Percentiles rank a stretch among this genome's conserved stretches.
Conservation (phyloP, 805 yeast species). For the Candida multigemmis region DNA sequence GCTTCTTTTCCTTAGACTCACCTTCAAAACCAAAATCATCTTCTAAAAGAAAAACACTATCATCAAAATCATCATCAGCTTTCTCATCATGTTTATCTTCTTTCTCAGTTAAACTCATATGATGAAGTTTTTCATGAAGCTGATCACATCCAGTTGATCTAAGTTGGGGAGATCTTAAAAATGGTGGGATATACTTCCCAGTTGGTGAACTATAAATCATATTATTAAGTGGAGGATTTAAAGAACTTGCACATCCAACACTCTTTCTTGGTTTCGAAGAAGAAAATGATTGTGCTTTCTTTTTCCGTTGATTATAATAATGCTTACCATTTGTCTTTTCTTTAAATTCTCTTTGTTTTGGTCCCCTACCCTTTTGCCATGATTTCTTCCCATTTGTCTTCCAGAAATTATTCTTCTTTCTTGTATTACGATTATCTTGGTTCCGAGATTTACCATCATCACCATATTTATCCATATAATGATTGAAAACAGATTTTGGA, state of each 20-base stretch:
- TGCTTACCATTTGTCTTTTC: too few relatives aligned
- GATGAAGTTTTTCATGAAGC: slow-evolving; percentile 27
- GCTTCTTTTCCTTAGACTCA: neutral
- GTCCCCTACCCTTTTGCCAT: too few relatives aligned
- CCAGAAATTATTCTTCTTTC: slow-evolving; percentile 1
- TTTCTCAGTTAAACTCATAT: slow-evolving; percentile 18
- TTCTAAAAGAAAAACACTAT: slow-evolving; percentile 34
- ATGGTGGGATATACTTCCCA: slow-evolving; percentile 35
- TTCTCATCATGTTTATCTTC: too few relatives aligned
- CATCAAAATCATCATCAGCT: slow-evolving; percentile 23
- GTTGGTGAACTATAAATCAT: slow-evolving; percentile 6
- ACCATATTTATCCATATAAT: slow-evolving; percentile 60
- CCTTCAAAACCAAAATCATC: slow-evolving; percentile 20
- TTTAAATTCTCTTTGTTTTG: too few relatives aligned
- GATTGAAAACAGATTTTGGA: slow-evolving; percentile 64
- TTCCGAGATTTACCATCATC: too few relatives aligned
- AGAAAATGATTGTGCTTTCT: too few relatives aligned
- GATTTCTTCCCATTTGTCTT: slow-evolving; percentile 1
- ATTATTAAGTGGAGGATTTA: too few relatives aligned
- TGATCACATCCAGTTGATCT: slow-evolving; percentile 25
- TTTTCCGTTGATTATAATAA: too few relatives aligned
- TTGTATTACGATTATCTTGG: too few relatives aligned
- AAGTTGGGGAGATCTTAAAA: slow-evolving; percentile 26
- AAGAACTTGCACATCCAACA: too few relatives aligned
- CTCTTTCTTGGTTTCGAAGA: too few relatives aligned